phyloP scores from a whole-genome alignment of 768 basidiomycete species.

The Boletus sensibilis region DNA sequence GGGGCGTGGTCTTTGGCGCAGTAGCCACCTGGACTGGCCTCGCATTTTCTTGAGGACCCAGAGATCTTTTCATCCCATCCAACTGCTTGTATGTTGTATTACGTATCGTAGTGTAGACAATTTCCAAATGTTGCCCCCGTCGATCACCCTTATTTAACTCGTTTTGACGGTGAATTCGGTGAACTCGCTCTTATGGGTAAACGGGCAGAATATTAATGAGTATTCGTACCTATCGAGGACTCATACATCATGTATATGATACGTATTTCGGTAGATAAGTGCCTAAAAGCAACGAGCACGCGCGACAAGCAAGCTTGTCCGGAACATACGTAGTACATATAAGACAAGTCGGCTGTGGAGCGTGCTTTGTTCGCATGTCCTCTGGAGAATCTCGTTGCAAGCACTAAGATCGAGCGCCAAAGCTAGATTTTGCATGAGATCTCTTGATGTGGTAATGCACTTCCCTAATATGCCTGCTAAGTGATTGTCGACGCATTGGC shows the following conservation, averaged over 20 bases:
- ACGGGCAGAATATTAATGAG: constrained; percentile 1
- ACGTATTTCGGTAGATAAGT: not conserved
- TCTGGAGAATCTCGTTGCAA: not conserved
- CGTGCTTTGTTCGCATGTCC: constrained; percentile 9
- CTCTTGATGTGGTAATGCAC: constrained; percentile 22
- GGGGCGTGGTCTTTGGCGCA: constrained; percentile 59
- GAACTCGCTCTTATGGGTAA: not conserved
- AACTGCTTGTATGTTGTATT: not conserved
- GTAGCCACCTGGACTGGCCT: constrained; percentile 60
- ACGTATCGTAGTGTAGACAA: not conserved
- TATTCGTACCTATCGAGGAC: not conserved
- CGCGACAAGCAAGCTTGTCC: not conserved
- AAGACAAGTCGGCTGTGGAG: not conserved
- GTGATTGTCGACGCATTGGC: constrained; percentile 15
- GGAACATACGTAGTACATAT: not conserved
- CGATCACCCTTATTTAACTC: constrained; percentile 5
- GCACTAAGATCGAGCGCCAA: not conserved
- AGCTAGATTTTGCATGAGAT: not conserved
- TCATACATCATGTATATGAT: not conserved
- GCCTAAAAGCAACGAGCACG: not conserved
- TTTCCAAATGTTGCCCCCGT: not conserved
- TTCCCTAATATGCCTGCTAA: constrained; percentile 19
- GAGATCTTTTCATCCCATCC: not conserved
- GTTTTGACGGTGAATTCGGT: not conserved
- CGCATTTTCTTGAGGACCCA: constrained; percentile 43